Evolutionary conservation across 176 grass and related monocot species (phyloP).

Genomic region (Triticum monococcum): DNA sequence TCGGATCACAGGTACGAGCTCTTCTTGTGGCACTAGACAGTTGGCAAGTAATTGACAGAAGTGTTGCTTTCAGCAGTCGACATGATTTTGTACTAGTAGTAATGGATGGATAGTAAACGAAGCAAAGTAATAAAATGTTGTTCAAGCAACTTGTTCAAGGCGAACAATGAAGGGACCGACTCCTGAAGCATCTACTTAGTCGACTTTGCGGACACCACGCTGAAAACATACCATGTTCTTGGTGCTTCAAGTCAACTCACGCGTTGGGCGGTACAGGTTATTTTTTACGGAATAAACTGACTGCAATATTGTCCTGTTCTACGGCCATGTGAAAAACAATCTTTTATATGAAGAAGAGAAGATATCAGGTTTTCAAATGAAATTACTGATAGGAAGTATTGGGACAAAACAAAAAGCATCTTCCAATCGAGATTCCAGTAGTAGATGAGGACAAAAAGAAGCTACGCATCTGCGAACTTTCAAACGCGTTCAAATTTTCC

Average conservation of each 20-base stretch:
- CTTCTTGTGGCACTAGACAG: conserved; percentile 19
- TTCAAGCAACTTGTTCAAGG: not conserved
- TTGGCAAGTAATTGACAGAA: conserved; percentile 21
- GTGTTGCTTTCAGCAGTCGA: conserved; percentile 29
- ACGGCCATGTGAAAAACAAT: not conserved
- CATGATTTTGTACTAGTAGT: not conserved
- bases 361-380: not conserved
- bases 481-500: conserved; percentile 11
- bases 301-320: not conserved
- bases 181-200: not conserved
- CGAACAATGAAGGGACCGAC: not conserved
- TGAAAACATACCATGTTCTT: conserved; percentile 19
- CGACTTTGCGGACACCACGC: conserved; percentile 3
- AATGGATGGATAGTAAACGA: not conserved
- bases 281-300: not conserved
- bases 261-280: not conserved
- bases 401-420: conserved; percentile 5
- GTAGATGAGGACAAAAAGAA: conserved; percentile 27
- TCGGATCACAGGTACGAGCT: conserved; percentile 7
- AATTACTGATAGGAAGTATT: not conserved
- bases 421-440: conserved; percentile 8
- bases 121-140: not conserved
- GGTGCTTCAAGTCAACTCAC: conserved; percentile 25
- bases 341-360: not conserved
- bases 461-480: not conserved